phyloP scores from a whole-genome alignment of 1,284 basidiomycete species.

The Rhodotorula sp. region DNA sequence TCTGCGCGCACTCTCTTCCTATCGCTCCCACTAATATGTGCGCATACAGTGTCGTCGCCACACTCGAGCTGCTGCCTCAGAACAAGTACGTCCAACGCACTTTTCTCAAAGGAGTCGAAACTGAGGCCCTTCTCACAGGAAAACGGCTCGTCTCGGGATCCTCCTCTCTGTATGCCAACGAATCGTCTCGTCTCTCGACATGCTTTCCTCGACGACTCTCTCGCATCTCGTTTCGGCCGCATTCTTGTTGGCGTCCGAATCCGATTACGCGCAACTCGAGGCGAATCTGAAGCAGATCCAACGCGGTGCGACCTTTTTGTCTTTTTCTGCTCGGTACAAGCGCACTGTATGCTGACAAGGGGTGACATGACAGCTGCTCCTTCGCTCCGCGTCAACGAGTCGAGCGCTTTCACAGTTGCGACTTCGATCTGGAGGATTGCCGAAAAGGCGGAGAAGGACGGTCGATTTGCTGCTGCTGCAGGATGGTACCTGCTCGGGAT shows the following conservation, averaged over 20 bases:
- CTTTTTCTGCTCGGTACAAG: neutral
- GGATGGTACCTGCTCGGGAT: constrained; percentile 13
- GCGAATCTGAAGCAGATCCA: neutral
- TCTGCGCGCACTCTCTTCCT: neutral
- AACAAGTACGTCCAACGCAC: neutral
- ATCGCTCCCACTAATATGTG: neutral
- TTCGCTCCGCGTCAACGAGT: neutral
- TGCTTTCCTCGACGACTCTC: neutral
- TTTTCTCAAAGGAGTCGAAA: no score
- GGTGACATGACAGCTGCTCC: neutral
- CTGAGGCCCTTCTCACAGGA: neutral
- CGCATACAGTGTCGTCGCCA: neutral
- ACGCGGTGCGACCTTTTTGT: neutral
- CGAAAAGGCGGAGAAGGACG: constrained; percentile 5
- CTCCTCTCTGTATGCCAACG: neutral
- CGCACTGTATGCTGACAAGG: neutral
- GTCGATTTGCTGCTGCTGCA: neutral
- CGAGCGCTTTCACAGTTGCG: constrained; percentile 10
- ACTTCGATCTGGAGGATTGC: constrained; percentile 20
- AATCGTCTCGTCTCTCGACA: neutral
- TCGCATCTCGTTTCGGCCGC: neutral
- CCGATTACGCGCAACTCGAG: neutral
- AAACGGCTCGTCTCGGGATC: neutral
- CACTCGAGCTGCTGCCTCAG: neutral
- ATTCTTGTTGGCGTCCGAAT: neutral